Conservation (phyloP, 2,329 filamentous ascomycete genomes). For the Nothomitra cinnamomea region DNA sequence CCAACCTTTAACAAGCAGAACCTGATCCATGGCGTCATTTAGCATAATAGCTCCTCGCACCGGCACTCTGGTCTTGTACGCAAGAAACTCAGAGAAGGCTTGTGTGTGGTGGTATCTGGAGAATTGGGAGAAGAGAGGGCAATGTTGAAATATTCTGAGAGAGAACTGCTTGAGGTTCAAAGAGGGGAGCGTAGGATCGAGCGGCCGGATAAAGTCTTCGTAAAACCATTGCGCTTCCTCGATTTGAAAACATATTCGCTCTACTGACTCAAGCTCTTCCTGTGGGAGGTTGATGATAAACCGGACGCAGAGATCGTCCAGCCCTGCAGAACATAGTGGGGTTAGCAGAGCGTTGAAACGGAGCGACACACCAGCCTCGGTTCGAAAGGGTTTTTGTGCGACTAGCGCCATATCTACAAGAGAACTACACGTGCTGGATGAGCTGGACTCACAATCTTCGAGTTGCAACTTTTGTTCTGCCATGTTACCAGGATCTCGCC, state of each 20-base stretch:
- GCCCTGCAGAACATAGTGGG: slow-evolving; percentile 37
- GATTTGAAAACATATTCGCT: slow-evolving; percentile 94
- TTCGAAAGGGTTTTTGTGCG: too few species aligned
- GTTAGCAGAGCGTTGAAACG: neutral
- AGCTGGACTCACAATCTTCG: slow-evolving; percentile 56
- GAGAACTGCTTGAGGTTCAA: slow-evolving; percentile 76
- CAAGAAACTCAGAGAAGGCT: slow-evolving; percentile 81
- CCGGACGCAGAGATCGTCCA: slow-evolving; percentile 94
- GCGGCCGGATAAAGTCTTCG: slow-evolving; percentile 92
- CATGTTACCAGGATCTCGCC: slow-evolving; percentile 45
- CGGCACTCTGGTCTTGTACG: slow-evolving; percentile 87
- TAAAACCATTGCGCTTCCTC: slow-evolving; percentile 99
- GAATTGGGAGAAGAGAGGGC: slow-evolving; percentile 70
- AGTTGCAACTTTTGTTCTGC: slow-evolving; percentile 64
- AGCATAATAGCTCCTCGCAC: slow-evolving; percentile 88
- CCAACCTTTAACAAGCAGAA: slow-evolving; percentile 90
- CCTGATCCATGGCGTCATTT: slow-evolving; percentile 85
- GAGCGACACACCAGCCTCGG: too few species aligned
- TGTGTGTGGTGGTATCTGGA: slow-evolving; percentile 59
- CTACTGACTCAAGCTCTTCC: slow-evolving; percentile 76
- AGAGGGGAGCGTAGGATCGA: slow-evolving; percentile 69
- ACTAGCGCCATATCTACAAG: too few species aligned
- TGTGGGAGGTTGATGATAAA: slow-evolving; percentile 95
- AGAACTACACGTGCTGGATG: neutral
- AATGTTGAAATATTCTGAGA: slow-evolving; percentile 82